A percentile compares a stretch with the other conserved stretches of the same genome.
These are phyloP conservation scores for Zea mays DNA, from an alignment of 176 grass and related monocot genomes.

Conservation along the genomic window DNA sequence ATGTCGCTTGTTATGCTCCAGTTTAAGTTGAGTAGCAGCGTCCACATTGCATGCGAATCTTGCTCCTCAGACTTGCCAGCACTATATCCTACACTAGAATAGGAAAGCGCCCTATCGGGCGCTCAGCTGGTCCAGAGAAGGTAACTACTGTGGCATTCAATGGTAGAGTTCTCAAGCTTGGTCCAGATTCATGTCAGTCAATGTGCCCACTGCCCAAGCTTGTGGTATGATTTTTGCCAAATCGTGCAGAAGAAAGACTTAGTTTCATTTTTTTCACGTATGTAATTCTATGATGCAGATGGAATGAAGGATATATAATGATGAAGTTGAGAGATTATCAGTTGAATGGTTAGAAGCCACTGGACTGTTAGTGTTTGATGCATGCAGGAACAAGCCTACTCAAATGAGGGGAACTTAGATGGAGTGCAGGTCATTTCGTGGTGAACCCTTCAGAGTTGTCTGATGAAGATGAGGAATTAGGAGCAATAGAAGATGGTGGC, in stretches of 20 bases:
- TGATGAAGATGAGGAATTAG: constrained; percentile 34
- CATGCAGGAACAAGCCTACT: no score
- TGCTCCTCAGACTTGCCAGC: no score
- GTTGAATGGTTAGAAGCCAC: constrained; percentile 87
- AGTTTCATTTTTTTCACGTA: background rate
- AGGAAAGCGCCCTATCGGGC: no score
- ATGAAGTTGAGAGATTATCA: constrained; percentile 70
- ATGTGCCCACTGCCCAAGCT: constrained; percentile 52
- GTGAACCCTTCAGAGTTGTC: no score
- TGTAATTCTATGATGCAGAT: constrained; percentile 55
- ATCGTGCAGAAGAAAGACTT: constrained; percentile 12
- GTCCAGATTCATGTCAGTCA: constrained; percentile 88
- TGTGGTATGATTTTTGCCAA: constrained; percentile 49
- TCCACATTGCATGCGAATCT: no score
- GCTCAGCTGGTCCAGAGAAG: no score
- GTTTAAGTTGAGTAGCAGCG: no score
- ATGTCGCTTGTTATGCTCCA: no score
- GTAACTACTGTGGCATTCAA: constrained; percentile 33
- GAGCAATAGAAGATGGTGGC: constrained; percentile 17
- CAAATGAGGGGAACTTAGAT: no score
- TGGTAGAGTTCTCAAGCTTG: constrained; percentile 81
- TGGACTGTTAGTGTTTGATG: constrained; percentile 27
- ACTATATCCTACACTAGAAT: no score
- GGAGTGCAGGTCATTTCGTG: no score
- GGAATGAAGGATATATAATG: constrained; percentile 87